These are phyloP conservation scores for Trypanosoma mega DNA, from an alignment of 208 protist species.

Conservation along the genomic window DNA sequence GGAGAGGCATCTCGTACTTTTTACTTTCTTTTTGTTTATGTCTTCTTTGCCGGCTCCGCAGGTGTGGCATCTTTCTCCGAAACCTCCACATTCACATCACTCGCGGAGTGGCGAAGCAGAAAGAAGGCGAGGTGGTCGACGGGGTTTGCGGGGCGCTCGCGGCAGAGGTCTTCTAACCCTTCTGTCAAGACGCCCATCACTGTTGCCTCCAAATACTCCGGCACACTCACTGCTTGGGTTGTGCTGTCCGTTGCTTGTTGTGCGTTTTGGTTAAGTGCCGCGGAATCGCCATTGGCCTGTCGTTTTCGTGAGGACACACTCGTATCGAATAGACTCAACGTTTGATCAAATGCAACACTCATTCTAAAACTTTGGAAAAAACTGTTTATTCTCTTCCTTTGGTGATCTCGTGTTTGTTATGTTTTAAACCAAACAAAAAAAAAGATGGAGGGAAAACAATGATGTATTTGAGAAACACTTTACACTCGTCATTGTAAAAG, in stretches of 20 bases:
- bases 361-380: neutral
- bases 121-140: conserved; percentile 91
- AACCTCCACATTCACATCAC: conserved; percentile 71
- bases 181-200: conserved; percentile 87
- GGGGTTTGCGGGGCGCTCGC: conserved; percentile 89
- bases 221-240: conserved; percentile 25
- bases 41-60: conserved; percentile 10
- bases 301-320: neutral
- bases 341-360: neutral
- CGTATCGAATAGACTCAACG: neutral
- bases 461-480: too few relatives aligned
- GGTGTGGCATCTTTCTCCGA: conserved; percentile 50
- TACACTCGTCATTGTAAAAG: too few relatives aligned
- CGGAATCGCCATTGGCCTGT: neutral
- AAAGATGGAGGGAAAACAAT: neutral
- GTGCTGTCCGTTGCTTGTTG: conserved; percentile 12
- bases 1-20: neutral
- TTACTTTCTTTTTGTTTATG: neutral
- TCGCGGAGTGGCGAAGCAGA: conserved; percentile 73
- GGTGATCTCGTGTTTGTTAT: too few relatives aligned
- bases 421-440: too few relatives aligned
- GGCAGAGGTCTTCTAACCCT: conserved; percentile 82
- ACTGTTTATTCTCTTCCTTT: neutral
- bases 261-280: too few relatives aligned
- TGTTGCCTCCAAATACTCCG: conserved; percentile 85